phyloP scores from a whole-genome alignment of 2,329 filamentous ascomycete genomes.

The Karstenula rhodostoma region DNA sequence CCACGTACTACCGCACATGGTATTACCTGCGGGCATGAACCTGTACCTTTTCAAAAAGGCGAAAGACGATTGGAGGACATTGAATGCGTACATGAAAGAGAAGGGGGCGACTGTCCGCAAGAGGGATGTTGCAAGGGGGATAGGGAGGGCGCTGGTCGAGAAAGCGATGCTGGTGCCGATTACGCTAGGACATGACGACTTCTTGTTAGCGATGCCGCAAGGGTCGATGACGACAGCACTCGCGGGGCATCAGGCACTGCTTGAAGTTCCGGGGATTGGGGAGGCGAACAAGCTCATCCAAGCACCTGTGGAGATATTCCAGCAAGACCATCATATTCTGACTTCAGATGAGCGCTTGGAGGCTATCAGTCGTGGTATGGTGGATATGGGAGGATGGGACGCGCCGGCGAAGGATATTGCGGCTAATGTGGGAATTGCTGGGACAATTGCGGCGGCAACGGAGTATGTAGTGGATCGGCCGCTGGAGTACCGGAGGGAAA shows the following conservation, averaged over 20 bases:
- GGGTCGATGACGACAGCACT: not conserved
- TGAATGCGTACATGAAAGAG: not conserved
- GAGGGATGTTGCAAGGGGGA: slow-evolving; percentile 2
- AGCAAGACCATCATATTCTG: not conserved
- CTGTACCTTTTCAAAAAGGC: slow-evolving; percentile 7
- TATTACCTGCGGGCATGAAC: slow-evolving; percentile 9
- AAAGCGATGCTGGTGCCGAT: slow-evolving; percentile 10
- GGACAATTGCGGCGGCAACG: slow-evolving; percentile 4
- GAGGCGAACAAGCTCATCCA: slow-evolving; percentile 1
- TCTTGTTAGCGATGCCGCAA: not conserved
- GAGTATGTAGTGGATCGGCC: slow-evolving; percentile 13
- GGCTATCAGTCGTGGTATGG: not conserved
- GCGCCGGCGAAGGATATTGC: not conserved
- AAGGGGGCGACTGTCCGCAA: slow-evolving; percentile 4
- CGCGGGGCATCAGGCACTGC: not conserved
- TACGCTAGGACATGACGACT: slow-evolving; percentile 9
- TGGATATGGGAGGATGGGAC: slow-evolving; percentile 13
- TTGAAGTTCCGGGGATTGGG: not conserved
- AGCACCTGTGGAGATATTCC: not conserved
- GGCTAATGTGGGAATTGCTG: slow-evolving; percentile 8
- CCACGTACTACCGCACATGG: slow-evolving; percentile 9
- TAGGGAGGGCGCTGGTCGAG: not conserved
- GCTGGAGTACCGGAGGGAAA: slow-evolving; percentile 12
- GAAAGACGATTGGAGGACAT: not conserved
- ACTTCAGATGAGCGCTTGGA: slow-evolving; percentile 7